Conservation (phyloP, 805 yeast species). For the Candida yuanshanica region DNA sequence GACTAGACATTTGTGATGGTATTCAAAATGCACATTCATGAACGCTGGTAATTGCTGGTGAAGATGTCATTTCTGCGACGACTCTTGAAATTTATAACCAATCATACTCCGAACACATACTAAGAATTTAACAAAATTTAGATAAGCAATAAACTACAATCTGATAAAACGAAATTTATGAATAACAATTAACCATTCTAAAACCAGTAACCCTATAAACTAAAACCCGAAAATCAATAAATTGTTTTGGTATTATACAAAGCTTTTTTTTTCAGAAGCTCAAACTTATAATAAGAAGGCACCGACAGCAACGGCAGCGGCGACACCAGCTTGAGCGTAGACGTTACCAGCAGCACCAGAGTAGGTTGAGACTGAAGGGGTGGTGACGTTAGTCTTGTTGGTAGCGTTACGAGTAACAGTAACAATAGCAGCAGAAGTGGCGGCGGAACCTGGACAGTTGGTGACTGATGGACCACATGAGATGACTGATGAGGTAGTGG, state of each 20-base stretch:
- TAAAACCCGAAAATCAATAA: background rate
- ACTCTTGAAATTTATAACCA: too few species aligned
- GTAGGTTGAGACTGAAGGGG: conserved; percentile 19
- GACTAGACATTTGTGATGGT: too few species aligned
- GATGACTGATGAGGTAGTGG: conserved; percentile 9
- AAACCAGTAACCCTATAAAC: background rate
- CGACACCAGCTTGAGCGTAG: conserved; percentile 26
- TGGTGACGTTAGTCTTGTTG: conserved; percentile 19
- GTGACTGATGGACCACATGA: conserved; percentile 11
- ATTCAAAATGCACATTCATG: too few species aligned
- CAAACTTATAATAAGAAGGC: conserved; percentile 24
- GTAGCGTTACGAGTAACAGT: conserved; percentile 1
- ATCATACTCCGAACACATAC: too few species aligned
- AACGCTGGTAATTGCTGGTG: too few species aligned
- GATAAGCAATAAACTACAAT: background rate
- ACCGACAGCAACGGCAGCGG: conserved; percentile 25
- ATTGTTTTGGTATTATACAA: too few species aligned
- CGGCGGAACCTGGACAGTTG: conserved; percentile 10
- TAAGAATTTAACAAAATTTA: too few species aligned
- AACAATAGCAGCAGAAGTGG: conserved; percentile 1
- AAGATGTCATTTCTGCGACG: too few species aligned
- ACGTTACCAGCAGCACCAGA: conserved; percentile 25
- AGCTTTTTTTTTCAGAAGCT: background rate
- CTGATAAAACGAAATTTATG: background rate
- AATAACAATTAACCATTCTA: background rate